phyloP scores from a whole-genome alignment of 2,329 filamentous ascomycete genomes.

The Elsinoe australis region DNA sequence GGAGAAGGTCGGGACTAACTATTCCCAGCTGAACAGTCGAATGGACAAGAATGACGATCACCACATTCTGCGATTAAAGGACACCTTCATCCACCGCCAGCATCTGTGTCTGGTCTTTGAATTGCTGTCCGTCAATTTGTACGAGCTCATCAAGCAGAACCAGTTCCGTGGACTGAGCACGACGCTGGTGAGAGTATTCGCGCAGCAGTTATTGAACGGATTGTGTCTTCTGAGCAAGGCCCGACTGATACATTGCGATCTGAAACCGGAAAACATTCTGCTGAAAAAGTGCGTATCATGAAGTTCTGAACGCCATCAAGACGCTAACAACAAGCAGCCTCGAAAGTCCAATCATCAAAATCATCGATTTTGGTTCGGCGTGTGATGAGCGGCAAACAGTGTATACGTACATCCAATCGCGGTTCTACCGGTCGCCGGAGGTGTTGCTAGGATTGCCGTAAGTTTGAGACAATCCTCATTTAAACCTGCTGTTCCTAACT shows the following conservation, averaged over 20 bases:
- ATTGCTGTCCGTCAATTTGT: slow-evolving; percentile 90
- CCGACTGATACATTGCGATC: slow-evolving; percentile 90
- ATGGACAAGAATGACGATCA: slow-evolving; percentile 99
- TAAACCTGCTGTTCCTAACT: slow-evolving; percentile 19
- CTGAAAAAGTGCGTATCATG: slow-evolving; percentile 66
- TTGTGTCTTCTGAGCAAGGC: slow-evolving; percentile 91
- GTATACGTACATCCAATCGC: slow-evolving; percentile 97
- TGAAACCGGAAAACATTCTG: slow-evolving; percentile 96
- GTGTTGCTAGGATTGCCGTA: slow-evolving; percentile 83
- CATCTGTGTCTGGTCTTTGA: slow-evolving; percentile 97
- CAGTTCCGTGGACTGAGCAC: slow-evolving; percentile 97
- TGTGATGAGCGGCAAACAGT: slow-evolving; percentile 98
- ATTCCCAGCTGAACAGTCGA: slow-evolving; percentile 80
- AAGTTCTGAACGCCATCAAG: background rate
- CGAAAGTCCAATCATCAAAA: slow-evolving; percentile 98
- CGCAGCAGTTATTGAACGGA: slow-evolving; percentile 90
- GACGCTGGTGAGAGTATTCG: slow-evolving; percentile 92
- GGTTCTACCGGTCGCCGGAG: slow-evolving; percentile 95
- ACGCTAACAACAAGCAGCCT: slow-evolving; percentile 44
- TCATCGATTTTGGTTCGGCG: slow-evolving; percentile 97
- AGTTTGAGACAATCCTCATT: slow-evolving; percentile 23
- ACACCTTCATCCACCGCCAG: slow-evolving; percentile 96
- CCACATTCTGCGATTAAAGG: slow-evolving; percentile 85
- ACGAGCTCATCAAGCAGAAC: slow-evolving; percentile 98
- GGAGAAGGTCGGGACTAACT: slow-evolving; percentile 25